These are phyloP conservation scores for Penicillium flavigenum DNA, from an alignment of 495 filamentous ascomycete species.

Conservation along the genomic window DNA sequence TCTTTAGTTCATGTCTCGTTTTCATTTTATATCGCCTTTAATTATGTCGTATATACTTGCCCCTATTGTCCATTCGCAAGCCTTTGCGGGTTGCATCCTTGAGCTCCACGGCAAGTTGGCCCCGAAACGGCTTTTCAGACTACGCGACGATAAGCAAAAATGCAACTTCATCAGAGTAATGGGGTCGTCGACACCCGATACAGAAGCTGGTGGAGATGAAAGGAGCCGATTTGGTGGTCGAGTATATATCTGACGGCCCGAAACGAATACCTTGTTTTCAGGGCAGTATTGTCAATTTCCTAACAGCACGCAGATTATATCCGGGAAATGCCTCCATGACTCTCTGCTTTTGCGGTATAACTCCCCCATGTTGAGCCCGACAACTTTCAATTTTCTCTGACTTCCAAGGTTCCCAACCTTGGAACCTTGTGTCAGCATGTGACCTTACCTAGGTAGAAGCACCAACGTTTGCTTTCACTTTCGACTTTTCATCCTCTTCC, in stretches of 20 bases:
- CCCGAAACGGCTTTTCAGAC: slow-evolving; percentile 52
- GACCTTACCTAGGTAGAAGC: too few species aligned
- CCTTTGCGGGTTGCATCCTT: too few species aligned
- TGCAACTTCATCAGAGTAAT: slow-evolving; percentile 66
- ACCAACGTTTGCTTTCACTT: too few species aligned
- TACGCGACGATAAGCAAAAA: slow-evolving; percentile 73
- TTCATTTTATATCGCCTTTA: neutral
- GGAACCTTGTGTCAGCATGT: too few species aligned
- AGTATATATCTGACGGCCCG: slow-evolving; percentile 66
- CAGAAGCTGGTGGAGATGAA: slow-evolving; percentile 65
- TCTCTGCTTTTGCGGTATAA: slow-evolving; percentile 47
- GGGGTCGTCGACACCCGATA: slow-evolving; percentile 60
- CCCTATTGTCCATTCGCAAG: slow-evolving; percentile 23
- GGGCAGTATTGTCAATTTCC: slow-evolving; percentile 60
- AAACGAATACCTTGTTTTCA: slow-evolving; percentile 73
- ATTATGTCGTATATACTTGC: slow-evolving; percentile 13
- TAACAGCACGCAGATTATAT: neutral
- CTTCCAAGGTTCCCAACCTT: too few species aligned
- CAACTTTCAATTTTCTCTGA: slow-evolving; percentile 26
- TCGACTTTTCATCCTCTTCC: too few species aligned
- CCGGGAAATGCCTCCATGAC: slow-evolving; percentile 52
- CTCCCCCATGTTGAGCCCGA: slow-evolving; percentile 66
- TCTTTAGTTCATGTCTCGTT: neutral
- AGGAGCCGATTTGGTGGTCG: slow-evolving; percentile 54
- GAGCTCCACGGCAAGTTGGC: slow-evolving; percentile 53